Evolutionary conservation across 768 basidiomycete species (phyloP).

Genomic region (Suillus brevipes): DNA sequence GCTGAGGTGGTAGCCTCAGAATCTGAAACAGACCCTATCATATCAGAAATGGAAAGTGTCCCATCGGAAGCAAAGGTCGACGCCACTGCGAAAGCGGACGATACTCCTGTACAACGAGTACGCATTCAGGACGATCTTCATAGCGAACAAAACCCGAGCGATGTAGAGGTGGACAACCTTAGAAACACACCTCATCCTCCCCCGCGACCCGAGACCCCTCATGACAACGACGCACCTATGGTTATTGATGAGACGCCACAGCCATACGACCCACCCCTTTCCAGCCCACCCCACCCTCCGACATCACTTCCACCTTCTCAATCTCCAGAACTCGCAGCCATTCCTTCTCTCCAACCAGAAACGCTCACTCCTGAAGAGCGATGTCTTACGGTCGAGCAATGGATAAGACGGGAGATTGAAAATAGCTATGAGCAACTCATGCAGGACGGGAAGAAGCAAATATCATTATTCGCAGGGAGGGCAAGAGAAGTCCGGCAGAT

Average conservation of each 20-base stretch:
- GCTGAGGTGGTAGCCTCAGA: background rate
- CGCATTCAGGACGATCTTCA: background rate
- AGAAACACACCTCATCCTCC: background rate
- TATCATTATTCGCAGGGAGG: conserved; percentile 46
- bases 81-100: background rate
- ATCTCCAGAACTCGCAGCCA: conserved; percentile 12
- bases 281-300: background rate
- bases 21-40: background rate
- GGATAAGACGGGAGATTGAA: conserved; percentile 76
- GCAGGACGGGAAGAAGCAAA: conserved; percentile 51
- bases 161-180: background rate
- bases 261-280: background rate
- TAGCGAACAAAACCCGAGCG: background rate
- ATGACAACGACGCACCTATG: background rate
- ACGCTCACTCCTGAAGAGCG: conserved; percentile 49
- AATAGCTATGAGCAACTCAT: conserved; percentile 62
- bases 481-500: conserved; percentile 41
- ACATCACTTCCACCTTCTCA: conserved; percentile 11
- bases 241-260: conserved; percentile 1
- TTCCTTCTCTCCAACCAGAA: conserved; percentile 17
- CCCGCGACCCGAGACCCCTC: background rate
- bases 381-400: conserved; percentile 80
- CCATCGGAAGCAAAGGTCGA: background rate
- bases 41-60: background rate
- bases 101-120: background rate